A percentile compares a stretch with the other conserved stretches of the same genome.
Conservation (phyloP, 1,284 basidiomycete genomes). For the Rhodotorula sp. region DNA sequence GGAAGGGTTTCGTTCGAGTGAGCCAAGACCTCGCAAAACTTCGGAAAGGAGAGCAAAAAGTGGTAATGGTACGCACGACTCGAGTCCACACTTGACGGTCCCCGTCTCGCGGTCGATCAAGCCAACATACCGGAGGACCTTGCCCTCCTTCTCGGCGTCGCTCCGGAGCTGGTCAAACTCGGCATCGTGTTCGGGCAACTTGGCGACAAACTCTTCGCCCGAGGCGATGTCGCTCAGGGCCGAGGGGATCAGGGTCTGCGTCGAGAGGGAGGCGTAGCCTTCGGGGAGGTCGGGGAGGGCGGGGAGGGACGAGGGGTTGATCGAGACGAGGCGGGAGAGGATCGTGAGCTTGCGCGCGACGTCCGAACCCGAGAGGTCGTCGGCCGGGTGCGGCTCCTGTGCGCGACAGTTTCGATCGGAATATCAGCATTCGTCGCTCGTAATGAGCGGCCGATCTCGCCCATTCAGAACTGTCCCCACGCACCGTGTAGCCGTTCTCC, state of each 20-base stretch:
- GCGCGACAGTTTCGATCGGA: too few species aligned
- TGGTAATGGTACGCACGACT: constrained; percentile 60
- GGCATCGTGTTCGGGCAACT: constrained; percentile 79
- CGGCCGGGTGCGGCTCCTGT: constrained; percentile 93
- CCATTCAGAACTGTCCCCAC: constrained; percentile 40
- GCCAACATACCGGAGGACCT: constrained; percentile 90
- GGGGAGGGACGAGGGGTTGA: constrained; percentile 47
- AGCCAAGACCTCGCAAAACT: background rate
- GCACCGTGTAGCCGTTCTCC: constrained; percentile 88
- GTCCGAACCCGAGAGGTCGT: constrained; percentile 94
- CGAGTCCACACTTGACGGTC: constrained; percentile 79
- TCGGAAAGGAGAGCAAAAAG: background rate
- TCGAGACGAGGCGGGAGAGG: constrained; percentile 72
- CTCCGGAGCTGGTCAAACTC: constrained; percentile 73
- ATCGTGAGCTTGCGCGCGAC: constrained; percentile 97
- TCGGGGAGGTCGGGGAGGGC: constrained; percentile 55
- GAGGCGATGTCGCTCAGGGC: constrained; percentile 66
- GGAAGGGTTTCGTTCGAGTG: constrained; percentile 15
- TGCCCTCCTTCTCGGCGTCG: constrained; percentile 72
- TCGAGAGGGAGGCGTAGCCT: constrained; percentile 77
- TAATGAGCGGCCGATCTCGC: background rate
- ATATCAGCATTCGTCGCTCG: background rate
- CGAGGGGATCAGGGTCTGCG: constrained; percentile 79
- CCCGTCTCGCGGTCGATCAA: constrained; percentile 79
- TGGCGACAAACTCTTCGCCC: constrained; percentile 77